Conservation (phyloP, 2,329 filamentous ascomycete species). For the Tolypocladium album region DNA sequence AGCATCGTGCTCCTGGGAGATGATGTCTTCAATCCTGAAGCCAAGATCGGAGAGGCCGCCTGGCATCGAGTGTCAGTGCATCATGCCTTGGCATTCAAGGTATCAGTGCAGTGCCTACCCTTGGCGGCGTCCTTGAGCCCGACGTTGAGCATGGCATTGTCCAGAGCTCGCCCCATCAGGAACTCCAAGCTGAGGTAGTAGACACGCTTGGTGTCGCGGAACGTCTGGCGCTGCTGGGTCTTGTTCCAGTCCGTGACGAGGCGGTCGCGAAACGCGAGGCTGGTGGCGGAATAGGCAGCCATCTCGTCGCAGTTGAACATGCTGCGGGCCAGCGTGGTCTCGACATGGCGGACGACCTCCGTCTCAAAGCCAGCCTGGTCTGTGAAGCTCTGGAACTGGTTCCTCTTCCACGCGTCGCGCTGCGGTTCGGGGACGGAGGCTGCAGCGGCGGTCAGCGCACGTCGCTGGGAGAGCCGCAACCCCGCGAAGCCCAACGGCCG, state of each 20-base stretch:
- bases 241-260: conserved; percentile 95
- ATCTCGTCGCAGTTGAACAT: conserved; percentile 97
- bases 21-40: conserved; percentile 94
- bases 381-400: conserved; percentile 57
- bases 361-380: conserved; percentile 75
- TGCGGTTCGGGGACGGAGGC: conserved; percentile 79
- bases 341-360: conserved; percentile 87
- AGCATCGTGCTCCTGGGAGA: conserved; percentile 90
- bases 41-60: conserved; percentile 81
- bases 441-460: conserved; percentile 14
- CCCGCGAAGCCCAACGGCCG: not conserved
- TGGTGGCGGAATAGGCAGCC: conserved; percentile 84
- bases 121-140: conserved; percentile 76
- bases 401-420: conserved; percentile 65
- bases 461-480: not conserved
- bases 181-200: conserved; percentile 98
- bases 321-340: conserved; percentile 90
- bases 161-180: conserved; percentile 88
- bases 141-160: conserved; percentile 98
- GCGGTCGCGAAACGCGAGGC: conserved; percentile 84
- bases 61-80: conserved; percentile 20
- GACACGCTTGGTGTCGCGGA: conserved; percentile 79
- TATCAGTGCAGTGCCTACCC: conserved; percentile 39
- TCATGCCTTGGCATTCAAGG: too few species aligned
- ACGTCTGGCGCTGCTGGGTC: conserved; percentile 93